Evolutionary conservation across 2,329 filamentous ascomycete species (phyloP), one percentile per base, ranked within the genome.

Genomic region (Xylaria sp.): DNA sequence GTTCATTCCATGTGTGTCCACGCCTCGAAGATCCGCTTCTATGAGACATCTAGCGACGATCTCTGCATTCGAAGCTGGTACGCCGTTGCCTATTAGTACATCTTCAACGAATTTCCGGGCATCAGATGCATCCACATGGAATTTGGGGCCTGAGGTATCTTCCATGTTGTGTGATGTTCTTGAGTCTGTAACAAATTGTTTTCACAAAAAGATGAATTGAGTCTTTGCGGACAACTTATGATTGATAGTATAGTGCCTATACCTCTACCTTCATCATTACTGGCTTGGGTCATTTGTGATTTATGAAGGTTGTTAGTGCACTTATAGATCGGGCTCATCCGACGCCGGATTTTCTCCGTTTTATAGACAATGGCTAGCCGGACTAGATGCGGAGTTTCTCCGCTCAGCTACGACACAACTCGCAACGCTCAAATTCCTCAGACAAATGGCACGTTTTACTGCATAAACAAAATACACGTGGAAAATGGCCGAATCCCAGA

Each of bases 1-100:
- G 78, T 93, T 93, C 78, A 92, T 88, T 68, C 90, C 92, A 77
- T 95, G 92, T 0, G 91, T 93, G 76, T 95, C 92, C 31, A 94
- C 89, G 59, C 92, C 92, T 48, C 92, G 89, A 0, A 95, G 86
- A 74, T 95, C 92, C 13, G 92, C 92, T 42, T 88, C 87, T 0
- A 94, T 85, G 1, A 95, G 87, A 70, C 89, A 92, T 69, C 82
- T 81, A n/a, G 92, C 89, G 13, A 94, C 81, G 42, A 89, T 88
- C 4, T 80, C 71, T 17, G 92, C 91, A 71, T 92, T 87, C 2
- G 83, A 77, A 0, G 79, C 64, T 0, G 89, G 80, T 0, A 92
- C 89, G 2, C 87, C 87, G 74, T 93, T 89, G 31, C 83, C 89
- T 66, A 79, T 74, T 38, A 93, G 85, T 13, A 93, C 80, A 5